Percentiles rank a stretch among this genome's conserved stretches.
phyloP scores from a whole-genome alignment of 1,284 basidiomycete species.

The Stereum hirsutum region DNA sequence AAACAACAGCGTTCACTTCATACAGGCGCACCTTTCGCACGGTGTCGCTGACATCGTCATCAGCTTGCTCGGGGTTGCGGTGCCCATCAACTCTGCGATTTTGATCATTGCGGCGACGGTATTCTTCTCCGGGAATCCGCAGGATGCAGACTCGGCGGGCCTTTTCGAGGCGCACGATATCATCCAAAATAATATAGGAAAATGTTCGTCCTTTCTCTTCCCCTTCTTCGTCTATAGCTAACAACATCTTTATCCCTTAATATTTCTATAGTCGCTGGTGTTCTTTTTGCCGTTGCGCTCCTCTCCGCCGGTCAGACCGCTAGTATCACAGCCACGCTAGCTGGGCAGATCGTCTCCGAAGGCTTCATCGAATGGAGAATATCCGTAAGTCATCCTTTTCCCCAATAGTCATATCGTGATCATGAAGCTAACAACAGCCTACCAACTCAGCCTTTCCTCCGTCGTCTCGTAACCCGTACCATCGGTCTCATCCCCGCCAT shows the following conservation, averaged over 20 bases:
- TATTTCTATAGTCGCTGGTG: conserved; percentile 48
- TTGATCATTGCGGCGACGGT: conserved; percentile 63
- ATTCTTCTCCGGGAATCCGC: conserved; percentile 50
- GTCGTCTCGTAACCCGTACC: conserved; percentile 77
- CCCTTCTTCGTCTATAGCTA: background rate
- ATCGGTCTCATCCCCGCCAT: conserved; percentile 86
- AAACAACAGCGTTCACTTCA: conserved; percentile 62
- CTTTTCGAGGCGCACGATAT: conserved; percentile 78
- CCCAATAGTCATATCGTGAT: conserved; percentile 1
- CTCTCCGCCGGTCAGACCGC: conserved; percentile 88
- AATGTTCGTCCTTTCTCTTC: conserved; percentile 33
- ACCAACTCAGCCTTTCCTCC: conserved; percentile 55
- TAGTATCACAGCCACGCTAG: conserved; percentile 86
- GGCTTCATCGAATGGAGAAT: conserved; percentile 91
- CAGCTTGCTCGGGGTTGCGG: conserved; percentile 73
- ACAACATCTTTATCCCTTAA: background rate
- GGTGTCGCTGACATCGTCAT: conserved; percentile 60
- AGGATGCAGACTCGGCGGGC: conserved; percentile 31
- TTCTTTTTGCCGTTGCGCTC: conserved; percentile 81
- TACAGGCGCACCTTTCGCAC: conserved; percentile 72
- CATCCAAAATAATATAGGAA: conserved; percentile 58
- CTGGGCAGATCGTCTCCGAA: conserved; percentile 89
- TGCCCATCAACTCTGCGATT: conserved; percentile 31
- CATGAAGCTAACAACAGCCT: conserved; percentile 5
- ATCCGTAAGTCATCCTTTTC: conserved; percentile 42